phyloP scores from a whole-genome alignment of 257 asterid genomes.

The Scutellaria baicalensis region DNA sequence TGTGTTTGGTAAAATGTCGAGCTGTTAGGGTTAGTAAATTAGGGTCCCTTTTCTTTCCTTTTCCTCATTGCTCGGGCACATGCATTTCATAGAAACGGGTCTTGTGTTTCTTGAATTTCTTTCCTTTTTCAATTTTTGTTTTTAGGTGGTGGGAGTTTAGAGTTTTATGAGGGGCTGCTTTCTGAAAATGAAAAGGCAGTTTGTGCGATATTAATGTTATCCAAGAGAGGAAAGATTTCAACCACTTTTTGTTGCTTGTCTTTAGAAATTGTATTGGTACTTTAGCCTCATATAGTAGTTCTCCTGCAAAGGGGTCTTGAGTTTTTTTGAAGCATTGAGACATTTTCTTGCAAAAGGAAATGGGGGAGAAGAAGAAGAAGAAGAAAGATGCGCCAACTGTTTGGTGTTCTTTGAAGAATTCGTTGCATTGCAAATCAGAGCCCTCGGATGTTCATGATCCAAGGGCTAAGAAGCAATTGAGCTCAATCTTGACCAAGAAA shows the following conservation, averaged over 20 bases:
- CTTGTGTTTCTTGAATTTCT: neutral
- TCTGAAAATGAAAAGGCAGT: slow-evolving; percentile 23
- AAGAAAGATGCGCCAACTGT: slow-evolving; percentile 25
- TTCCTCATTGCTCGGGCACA: neutral
- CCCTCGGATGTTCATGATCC: slow-evolving; percentile 58
- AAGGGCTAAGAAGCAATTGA: slow-evolving; percentile 22
- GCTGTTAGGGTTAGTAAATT: neutral
- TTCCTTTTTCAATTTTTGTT: neutral
- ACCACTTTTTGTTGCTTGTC: slow-evolving; percentile 4
- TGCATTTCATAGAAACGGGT: neutral
- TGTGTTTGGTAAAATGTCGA: neutral
- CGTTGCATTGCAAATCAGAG: slow-evolving; percentile 61
- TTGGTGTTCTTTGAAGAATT: slow-evolving; percentile 56
- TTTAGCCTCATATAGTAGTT: no score
- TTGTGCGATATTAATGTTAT: slow-evolving; percentile 5
- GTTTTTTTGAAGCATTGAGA: neutral
- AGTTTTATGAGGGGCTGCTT: neutral
- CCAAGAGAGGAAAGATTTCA: slow-evolving; percentile 2
- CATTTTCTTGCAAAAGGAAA: neutral
- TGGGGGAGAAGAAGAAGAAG: slow-evolving; percentile 43
- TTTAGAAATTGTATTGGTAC: neutral
- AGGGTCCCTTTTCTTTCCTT: slow-evolving; percentile 1
- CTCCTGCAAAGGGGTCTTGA: neutral
- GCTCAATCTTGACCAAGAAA: slow-evolving; percentile 36
- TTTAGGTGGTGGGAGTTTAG: neutral